Evolutionary conservation across 768 basidiomycete species (phyloP).

Genomic region (Holtermanniella nyarrowii): DNA sequence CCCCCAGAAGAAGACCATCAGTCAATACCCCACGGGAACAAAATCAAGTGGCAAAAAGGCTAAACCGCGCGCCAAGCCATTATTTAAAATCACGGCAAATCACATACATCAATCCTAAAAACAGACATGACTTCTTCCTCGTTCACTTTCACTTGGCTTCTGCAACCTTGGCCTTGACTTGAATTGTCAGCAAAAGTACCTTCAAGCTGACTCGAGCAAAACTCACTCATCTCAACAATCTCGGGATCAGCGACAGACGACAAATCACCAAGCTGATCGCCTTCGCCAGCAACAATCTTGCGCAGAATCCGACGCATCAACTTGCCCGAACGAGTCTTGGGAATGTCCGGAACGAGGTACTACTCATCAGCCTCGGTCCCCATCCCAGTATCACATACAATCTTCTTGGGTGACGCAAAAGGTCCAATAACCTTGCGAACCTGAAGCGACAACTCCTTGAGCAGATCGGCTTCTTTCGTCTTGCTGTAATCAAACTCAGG

Average conservation of each 20-base stretch:
- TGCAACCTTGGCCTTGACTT: background rate
- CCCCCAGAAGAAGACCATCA: no score
- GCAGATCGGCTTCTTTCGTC: slow-evolving; percentile 56
- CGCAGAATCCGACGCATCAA: slow-evolving; percentile 91
- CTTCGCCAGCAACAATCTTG: slow-evolving; percentile 79
- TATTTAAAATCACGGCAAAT: no score
- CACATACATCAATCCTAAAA: background rate
- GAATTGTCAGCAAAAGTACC: no score
- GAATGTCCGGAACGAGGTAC: slow-evolving; percentile 52
- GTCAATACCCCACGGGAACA: no score
- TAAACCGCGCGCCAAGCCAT: no score
- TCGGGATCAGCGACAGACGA: slow-evolving; percentile 83
- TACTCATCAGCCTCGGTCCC: background rate
- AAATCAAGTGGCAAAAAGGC: no score
- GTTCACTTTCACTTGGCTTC: background rate
- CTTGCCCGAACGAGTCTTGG: slow-evolving; percentile 94
- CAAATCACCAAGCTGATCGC: slow-evolving; percentile 89
- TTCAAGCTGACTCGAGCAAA: no score
- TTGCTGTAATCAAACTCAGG: slow-evolving; percentile 76
- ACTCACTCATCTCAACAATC: slow-evolving; percentile 59
- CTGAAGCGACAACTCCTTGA: slow-evolving; percentile 84
- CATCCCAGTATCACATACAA: slow-evolving; percentile 47
- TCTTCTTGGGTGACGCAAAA: slow-evolving; percentile 92
- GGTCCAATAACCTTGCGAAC: slow-evolving; percentile 97
- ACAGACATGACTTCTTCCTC: no score